Conservation (phyloP, 176 grass and related monocot genomes). For the Panicum miliaceum region DNA sequence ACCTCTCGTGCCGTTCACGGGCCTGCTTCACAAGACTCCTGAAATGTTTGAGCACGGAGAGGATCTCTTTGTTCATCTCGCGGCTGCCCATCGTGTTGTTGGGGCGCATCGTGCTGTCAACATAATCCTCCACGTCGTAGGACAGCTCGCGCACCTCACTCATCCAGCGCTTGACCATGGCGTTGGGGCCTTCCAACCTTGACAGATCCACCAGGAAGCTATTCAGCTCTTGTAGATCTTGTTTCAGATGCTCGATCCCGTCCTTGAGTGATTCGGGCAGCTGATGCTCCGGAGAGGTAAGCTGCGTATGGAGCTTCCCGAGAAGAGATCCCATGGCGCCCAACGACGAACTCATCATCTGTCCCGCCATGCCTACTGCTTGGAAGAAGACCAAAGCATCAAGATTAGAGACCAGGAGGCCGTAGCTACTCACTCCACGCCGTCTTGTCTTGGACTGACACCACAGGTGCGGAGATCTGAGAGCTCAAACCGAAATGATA, state of each 20-base stretch:
- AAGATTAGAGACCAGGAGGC: no score
- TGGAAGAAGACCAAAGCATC: background rate
- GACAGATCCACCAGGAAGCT: background rate
- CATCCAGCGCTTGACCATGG: background rate
- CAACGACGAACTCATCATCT: background rate
- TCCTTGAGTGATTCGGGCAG: background rate
- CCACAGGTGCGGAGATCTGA: background rate
- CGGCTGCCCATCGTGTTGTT: background rate
- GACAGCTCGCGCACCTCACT: background rate
- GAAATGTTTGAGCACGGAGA: background rate
- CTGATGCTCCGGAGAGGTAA: background rate
- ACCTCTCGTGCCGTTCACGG: background rate
- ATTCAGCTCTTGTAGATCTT: background rate
- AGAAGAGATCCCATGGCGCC: background rate
- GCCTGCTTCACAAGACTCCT: background rate
- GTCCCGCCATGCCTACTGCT: background rate
- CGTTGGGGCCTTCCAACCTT: background rate
- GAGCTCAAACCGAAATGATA: no score
- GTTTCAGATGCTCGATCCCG: background rate
- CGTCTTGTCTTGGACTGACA: background rate
- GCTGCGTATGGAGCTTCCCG: background rate
- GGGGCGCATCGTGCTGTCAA: background rate
- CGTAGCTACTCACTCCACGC: no score
- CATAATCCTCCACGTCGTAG: background rate
- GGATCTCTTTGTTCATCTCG: background rate